Evolutionary conservation across 2,329 filamentous ascomycete species (phyloP).

Genomic region (Hypomyces perniciosus): DNA sequence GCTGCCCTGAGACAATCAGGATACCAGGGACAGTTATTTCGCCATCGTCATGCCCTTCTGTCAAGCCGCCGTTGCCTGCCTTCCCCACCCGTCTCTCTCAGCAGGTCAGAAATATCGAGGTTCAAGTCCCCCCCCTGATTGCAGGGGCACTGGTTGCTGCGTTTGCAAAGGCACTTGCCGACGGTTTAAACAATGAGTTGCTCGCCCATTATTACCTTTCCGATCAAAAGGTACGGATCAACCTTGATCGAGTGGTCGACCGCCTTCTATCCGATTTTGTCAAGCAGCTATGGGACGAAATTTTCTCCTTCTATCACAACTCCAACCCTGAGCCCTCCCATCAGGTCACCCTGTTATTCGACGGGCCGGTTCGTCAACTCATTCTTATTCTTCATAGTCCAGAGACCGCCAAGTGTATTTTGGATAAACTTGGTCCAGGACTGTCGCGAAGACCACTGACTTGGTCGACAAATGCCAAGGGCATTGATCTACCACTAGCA

Average conservation of each 20-base stretch:
- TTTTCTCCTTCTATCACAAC: slow-evolving; percentile 28
- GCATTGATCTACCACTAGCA: slow-evolving; percentile 29
- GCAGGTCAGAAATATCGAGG: slow-evolving; percentile 25
- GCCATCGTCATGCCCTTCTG: slow-evolving; percentile 4
- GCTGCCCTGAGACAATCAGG: slow-evolving; percentile 21
- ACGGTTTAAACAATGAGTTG: slow-evolving; percentile 30
- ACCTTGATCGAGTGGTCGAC: slow-evolving; percentile 32
- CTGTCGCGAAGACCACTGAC: slow-evolving; percentile 26
- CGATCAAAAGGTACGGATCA: slow-evolving; percentile 27
- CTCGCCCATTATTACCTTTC: slow-evolving; percentile 33
- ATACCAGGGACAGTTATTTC: slow-evolving; percentile 16
- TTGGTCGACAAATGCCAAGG: slow-evolving; percentile 27
- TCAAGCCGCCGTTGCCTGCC: slow-evolving; percentile 30
- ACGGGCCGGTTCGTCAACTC: slow-evolving; percentile 33
- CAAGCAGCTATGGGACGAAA: slow-evolving; percentile 30
- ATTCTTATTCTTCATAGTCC: slow-evolving; percentile 32
- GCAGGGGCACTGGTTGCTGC: slow-evolving; percentile 29
- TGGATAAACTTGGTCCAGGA: slow-evolving; percentile 30
- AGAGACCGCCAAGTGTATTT: slow-evolving; percentile 28
- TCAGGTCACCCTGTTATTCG: slow-evolving; percentile 30
- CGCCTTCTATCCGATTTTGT: slow-evolving; percentile 29
- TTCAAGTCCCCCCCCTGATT: slow-evolving; percentile 31
- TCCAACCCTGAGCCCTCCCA: slow-evolving; percentile 20
- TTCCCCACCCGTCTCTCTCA: slow-evolving; percentile 24
- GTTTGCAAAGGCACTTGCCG: slow-evolving; percentile 30